These are phyloP conservation scores for Venustampulla echinocandica DNA, from an alignment of 495 filamentous ascomycete genomes.

Conservation along the genomic window DNA sequence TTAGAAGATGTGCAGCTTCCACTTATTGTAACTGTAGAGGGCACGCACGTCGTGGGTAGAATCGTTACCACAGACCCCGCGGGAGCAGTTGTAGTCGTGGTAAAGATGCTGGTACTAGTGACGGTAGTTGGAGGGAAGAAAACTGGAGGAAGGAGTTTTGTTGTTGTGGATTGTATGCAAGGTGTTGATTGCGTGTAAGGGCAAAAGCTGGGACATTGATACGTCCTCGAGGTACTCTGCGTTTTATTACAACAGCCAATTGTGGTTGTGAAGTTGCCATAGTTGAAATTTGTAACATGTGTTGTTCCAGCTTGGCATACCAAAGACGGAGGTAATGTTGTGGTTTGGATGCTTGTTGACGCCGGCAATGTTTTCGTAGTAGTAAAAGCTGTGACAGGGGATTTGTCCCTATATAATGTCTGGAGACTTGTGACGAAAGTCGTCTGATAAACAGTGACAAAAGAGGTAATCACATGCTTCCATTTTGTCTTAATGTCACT, in stretches of 20 bases:
- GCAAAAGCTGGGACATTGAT: slow-evolving; percentile 2
- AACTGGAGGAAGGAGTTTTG: too few species aligned
- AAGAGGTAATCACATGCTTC: background rate
- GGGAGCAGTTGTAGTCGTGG: background rate
- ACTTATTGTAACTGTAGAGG: too few species aligned
- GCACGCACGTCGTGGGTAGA: background rate
- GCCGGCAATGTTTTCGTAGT: background rate
- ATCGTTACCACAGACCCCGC: background rate
- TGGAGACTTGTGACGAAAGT: background rate
- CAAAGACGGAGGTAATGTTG: slow-evolving; percentile 15
- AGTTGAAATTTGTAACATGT: slow-evolving; percentile 12
- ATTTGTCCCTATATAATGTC: background rate
- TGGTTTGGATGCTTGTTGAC: background rate
- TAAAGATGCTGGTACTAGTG: background rate
- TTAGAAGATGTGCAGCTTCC: too few species aligned
- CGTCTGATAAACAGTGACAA: background rate
- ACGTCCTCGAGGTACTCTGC: background rate
- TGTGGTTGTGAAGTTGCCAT: slow-evolving; percentile 14
- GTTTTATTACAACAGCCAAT: slow-evolving; percentile 7
- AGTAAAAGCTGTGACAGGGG: background rate
- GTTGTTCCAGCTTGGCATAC: slow-evolving; percentile 15
- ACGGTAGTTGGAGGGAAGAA: background rate
- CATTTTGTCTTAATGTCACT: background rate
- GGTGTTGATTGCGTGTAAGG: background rate
- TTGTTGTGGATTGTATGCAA: too few species aligned